Conservation (phyloP, 352 stramenopile genomes). For the Phytophthora sp. region DNA sequence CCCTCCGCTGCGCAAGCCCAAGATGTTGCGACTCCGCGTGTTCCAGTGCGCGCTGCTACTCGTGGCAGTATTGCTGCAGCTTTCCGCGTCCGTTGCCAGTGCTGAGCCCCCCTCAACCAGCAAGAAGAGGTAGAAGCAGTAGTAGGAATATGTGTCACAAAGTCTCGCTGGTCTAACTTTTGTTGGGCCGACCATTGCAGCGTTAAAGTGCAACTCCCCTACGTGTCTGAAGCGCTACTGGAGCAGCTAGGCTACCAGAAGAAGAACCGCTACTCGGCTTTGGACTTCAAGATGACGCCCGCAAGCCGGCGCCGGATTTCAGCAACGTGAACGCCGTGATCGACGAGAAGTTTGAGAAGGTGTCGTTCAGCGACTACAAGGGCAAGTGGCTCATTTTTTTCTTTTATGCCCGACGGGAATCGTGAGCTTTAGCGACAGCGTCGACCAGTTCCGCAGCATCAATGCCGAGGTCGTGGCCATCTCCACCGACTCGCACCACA, state of each 20-base stretch:
- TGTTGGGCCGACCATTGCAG: constrained; percentile 10
- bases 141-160: background rate
- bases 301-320: constrained; percentile 74
- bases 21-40: constrained; percentile 10
- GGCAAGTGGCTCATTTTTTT: constrained; percentile 88
- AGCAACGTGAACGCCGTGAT: constrained; percentile 81
- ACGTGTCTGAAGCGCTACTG: constrained; percentile 76
- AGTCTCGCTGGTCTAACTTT: too few species aligned
- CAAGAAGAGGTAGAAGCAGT: constrained; percentile 53
- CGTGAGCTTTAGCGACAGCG: constrained; percentile 79
- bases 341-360: constrained; percentile 80
- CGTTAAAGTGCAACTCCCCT: constrained; percentile 80
- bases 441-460: constrained; percentile 75
- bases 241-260: constrained; percentile 82
- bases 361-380: constrained; percentile 78
- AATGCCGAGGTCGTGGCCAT: constrained; percentile 82
- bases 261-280: constrained; percentile 81
- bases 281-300: constrained; percentile 78
- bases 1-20: background rate
- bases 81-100: constrained; percentile 23
- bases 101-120: constrained; percentile 17
- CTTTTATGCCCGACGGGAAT: constrained; percentile 91
- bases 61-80: constrained; percentile 35
- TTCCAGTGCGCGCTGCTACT: constrained; percentile 39
- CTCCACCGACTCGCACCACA: constrained; percentile 87